Base-by-base conservation (phyloP, 2,329 filamentous ascomycete species). In the Colletotrichum lini region DNA sequence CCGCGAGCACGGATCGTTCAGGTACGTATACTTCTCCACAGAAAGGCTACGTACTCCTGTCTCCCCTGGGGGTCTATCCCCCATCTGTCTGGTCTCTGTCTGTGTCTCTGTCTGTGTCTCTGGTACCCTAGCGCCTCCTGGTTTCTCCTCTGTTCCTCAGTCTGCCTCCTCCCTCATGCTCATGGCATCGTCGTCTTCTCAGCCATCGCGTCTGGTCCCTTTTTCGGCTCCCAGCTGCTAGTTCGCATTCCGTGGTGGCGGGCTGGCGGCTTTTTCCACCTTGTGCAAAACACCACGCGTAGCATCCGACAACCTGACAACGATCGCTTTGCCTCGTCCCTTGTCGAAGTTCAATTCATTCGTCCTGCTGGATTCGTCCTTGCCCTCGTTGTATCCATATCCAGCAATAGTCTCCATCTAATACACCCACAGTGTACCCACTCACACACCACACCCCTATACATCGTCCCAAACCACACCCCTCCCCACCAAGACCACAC, bases 91-190 rank as follows among this genome's bases (percentile, higher is more conserved):
- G 10, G n/a, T 50, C 10, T 50, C n/a, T 15, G 10, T 50, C 10
- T 23, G 13, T 52, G n/a, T 50, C 10, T 50, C n/a, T 15, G 10
- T 50, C 10, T 23, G 13, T 52, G 6, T 30, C 13, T 53, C 50
- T n/a, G 26, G 52, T 38, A 35, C 8, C 35, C 35, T 38, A 2
- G 23, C 30, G 30, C 52, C 52, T 38, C 52, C 52, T 54, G 18
- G 30, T 54, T 35, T 53, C 26, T 18, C 50, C 50, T 53, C 18
- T 56, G 53, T 53, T 23, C 65, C 50, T 45, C 53, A 40, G 21
- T 64, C 52, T 53, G 21, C 38, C 30, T 76, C 78, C 71, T 76
- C n/a, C 47, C 30, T 26, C 26, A 23, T 77, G 75, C 76, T 76
- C 75, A 75, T 77, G 74, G 75, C 63, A 66, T 73, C 68, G 56